Conservation (phyloP, 2,329 filamentous ascomycete species). For the Fonsecaea multimorphosa region DNA sequence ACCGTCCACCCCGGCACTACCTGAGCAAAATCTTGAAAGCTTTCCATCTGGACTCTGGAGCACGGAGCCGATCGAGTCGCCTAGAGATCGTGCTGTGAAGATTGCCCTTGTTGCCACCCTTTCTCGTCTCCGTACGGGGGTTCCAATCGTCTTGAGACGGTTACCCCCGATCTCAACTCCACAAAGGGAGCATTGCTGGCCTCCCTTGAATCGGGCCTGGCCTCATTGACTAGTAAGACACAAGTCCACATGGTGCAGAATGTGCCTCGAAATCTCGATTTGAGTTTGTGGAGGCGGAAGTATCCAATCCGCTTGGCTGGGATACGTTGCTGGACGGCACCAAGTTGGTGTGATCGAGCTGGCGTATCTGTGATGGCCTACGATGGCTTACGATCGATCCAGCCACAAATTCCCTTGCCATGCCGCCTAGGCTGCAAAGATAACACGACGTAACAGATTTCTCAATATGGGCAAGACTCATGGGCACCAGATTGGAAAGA, state of each 20-base stretch:
- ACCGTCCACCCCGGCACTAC: neutral
- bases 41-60: conserved; percentile 1
- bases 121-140: neutral
- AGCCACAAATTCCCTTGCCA: neutral
- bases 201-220: neutral
- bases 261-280: neutral
- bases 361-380: neutral
- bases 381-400: neutral
- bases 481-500: neutral
- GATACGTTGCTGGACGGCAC: neutral
- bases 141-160: neutral
- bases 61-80: neutral
- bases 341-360: conserved; percentile 5
- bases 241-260: neutral
- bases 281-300: neutral
- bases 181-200: neutral
- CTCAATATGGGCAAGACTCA: neutral
- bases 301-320: neutral
- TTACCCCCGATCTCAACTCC: neutral
- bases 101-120: neutral
- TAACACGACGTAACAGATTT: conserved; percentile 1
- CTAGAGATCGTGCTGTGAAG: neutral
- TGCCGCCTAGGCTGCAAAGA: neutral
- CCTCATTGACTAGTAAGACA: neutral
- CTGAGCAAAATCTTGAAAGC: neutral